Evolutionary conservation across 495 filamentous ascomycete species (phyloP).

Genomic region (Parmelia sp.): DNA sequence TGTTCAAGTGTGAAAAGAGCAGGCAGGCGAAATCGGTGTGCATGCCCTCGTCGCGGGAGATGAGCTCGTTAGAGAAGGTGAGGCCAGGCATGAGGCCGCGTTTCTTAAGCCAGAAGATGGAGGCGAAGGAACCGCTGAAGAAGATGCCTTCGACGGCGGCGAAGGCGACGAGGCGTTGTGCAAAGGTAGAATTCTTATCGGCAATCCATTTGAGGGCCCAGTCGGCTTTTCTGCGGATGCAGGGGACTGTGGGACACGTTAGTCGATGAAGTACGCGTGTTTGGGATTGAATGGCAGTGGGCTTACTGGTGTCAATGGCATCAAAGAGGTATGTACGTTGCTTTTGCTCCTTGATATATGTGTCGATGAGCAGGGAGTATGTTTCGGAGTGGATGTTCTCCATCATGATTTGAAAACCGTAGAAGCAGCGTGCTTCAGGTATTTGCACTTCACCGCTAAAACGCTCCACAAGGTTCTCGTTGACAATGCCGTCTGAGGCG

Average conservation of each 20-base stretch:
- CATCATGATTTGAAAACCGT: slow-evolving; percentile 99
- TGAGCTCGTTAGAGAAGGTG: slow-evolving; percentile 99
- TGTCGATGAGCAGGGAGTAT: slow-evolving; percentile 98
- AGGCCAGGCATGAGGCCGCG: slow-evolving; percentile 97
- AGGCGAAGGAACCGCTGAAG: slow-evolving; percentile 98
- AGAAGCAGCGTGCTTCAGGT: slow-evolving; percentile 98
- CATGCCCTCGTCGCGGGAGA: slow-evolving; percentile 98
- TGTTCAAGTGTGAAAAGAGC: slow-evolving; percentile 89
- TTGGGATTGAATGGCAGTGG: not conserved
- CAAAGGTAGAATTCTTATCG: slow-evolving; percentile 88
- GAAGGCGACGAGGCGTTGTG: slow-evolving; percentile 91
- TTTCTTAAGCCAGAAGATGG: slow-evolving; percentile 99
- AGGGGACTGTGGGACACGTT: slow-evolving; percentile 58
- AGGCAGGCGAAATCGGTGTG: slow-evolving; percentile 99
- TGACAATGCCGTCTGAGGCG: slow-evolving; percentile 98
- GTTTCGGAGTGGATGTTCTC: slow-evolving; percentile 99
- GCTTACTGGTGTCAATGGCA: slow-evolving; percentile 90
- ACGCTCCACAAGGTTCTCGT: slow-evolving; percentile 97
- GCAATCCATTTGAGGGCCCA: slow-evolving; percentile 95
- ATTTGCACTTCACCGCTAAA: slow-evolving; percentile 97
- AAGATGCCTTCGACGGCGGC: slow-evolving; percentile 99
- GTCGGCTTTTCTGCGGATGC: slow-evolving; percentile 95
- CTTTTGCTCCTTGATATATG: slow-evolving; percentile 97
- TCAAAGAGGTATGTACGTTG: slow-evolving; percentile 95
- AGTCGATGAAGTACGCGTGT: slow-evolving; percentile 22